Evolutionary conservation across 306 rosid species (phyloP).

Genomic region (Phaseolus lunatus): DNA sequence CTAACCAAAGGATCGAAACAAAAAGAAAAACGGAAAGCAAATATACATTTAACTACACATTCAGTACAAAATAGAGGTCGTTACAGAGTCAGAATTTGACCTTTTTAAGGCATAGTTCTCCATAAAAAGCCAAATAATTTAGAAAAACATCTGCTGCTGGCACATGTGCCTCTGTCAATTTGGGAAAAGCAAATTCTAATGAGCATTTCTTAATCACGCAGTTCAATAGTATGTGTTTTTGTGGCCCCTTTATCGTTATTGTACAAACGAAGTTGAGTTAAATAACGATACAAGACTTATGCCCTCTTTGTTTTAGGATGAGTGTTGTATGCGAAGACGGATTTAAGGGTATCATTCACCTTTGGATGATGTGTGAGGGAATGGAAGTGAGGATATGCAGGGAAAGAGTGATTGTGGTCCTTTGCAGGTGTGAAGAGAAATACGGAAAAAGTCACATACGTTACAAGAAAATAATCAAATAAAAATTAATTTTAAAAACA

Average conservation of each 20-base stretch:
- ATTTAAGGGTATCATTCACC: too few relatives aligned
- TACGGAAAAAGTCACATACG: too few relatives aligned
- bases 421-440: too few relatives aligned
- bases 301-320: too few relatives aligned
- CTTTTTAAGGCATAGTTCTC: not conserved
- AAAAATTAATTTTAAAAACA: too few relatives aligned
- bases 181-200: constrained; percentile 11
- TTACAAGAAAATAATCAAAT: too few relatives aligned
- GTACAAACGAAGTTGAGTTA: constrained; percentile 36
- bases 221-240: constrained; percentile 18
- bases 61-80: not conserved
- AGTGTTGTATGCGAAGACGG: too few relatives aligned
- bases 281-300: constrained; percentile 24
- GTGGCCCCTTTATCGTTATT: constrained; percentile 15
- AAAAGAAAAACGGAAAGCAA: not conserved
- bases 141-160: constrained; percentile 2
- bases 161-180: constrained; percentile 7
- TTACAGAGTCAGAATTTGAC: not conserved
- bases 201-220: not conserved
- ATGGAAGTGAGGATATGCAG: too few relatives aligned
- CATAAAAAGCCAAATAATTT: not conserved
- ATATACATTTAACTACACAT: not conserved
- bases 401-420: too few relatives aligned
- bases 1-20: not conserved
- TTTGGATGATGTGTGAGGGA: too few relatives aligned